Evolutionary conservation across 2,329 filamentous ascomycete species (phyloP).

Genomic region (Colletotrichum magnum): DNA sequence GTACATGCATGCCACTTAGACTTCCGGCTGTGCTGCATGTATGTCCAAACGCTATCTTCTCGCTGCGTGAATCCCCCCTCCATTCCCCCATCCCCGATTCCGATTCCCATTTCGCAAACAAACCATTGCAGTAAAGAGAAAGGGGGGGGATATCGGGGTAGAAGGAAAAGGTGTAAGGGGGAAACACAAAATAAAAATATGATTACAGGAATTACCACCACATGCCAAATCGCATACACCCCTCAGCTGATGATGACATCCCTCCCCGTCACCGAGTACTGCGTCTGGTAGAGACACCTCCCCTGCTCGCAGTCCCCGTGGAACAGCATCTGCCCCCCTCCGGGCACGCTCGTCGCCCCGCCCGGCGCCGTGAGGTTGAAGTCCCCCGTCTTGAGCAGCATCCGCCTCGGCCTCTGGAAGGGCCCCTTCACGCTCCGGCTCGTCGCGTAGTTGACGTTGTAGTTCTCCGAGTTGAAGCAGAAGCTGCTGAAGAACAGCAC

Average conservation of each 20-base stretch:
- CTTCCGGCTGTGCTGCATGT: constrained; percentile 14
- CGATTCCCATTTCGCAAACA: neutral
- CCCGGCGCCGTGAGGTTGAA: constrained; percentile 57
- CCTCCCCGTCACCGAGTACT: constrained; percentile 33
- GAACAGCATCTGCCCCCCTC: constrained; percentile 50
- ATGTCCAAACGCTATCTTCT: constrained; percentile 6
- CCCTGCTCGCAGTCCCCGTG: constrained; percentile 52
- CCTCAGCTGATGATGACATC: constrained; percentile 38
- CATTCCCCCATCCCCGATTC: neutral
- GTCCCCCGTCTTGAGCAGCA: constrained; percentile 54
- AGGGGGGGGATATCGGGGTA: too few species aligned
- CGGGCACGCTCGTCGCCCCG: constrained; percentile 53
- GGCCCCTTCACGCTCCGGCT: constrained; percentile 54
- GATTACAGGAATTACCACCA: constrained; percentile 17
- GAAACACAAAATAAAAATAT: neutral
- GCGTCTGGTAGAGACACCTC: constrained; percentile 54
- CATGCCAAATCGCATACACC: neutral
- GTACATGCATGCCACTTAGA: neutral
- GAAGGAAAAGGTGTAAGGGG: too few species aligned
- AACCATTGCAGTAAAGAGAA: neutral
- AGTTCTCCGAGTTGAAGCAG: constrained; percentile 67
- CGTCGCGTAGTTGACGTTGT: constrained; percentile 74
- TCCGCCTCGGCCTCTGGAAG: constrained; percentile 50
- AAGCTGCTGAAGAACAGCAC: constrained; percentile 75
- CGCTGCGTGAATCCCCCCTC: neutral